Evolutionary conservation across 768 basidiomycete genomes (phyloP).

Genomic region (Psilocybe sp.): DNA sequence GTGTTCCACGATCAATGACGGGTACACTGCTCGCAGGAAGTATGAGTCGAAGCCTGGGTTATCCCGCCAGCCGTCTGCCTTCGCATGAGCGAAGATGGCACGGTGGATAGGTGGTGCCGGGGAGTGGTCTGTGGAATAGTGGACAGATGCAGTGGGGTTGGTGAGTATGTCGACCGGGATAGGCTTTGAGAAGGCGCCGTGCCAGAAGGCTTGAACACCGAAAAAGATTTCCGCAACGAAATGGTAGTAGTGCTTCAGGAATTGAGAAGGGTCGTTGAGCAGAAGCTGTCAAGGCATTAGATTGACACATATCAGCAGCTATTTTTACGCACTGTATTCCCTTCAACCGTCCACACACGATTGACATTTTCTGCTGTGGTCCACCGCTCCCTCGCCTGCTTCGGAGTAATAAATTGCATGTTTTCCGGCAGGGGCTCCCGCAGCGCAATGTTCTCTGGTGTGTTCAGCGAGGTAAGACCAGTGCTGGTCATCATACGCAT

Average conservation of each 20-base stretch:
- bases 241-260: conserved; percentile 88
- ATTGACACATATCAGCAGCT: not conserved
- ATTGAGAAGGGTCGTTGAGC: conserved; percentile 71
- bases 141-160: conserved; percentile 9
- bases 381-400: conserved; percentile 64
- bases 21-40: conserved; percentile 73
- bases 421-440: conserved; percentile 65
- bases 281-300: conserved; percentile 36
- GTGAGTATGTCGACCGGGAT: conserved; percentile 7
- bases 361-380: conserved; percentile 33
- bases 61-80: conserved; percentile 70
- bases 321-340: conserved; percentile 57
- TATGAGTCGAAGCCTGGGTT: conserved; percentile 73
- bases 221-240: conserved; percentile 80
- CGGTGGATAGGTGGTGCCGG: conserved; percentile 61
- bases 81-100: conserved; percentile 66
- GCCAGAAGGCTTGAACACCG: conserved; percentile 75
- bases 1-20: conserved; percentile 65
- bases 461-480: conserved; percentile 53
- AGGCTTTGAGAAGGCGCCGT: conserved; percentile 42
- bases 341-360: conserved; percentile 65
- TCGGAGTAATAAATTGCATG: conserved; percentile 59
- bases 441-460: conserved; percentile 59
- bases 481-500: conserved; percentile 66
- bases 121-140: conserved; percentile 15